Base-by-base conservation (phyloP, 257 asterid species). In the Rubia yunnanensis region DNA sequence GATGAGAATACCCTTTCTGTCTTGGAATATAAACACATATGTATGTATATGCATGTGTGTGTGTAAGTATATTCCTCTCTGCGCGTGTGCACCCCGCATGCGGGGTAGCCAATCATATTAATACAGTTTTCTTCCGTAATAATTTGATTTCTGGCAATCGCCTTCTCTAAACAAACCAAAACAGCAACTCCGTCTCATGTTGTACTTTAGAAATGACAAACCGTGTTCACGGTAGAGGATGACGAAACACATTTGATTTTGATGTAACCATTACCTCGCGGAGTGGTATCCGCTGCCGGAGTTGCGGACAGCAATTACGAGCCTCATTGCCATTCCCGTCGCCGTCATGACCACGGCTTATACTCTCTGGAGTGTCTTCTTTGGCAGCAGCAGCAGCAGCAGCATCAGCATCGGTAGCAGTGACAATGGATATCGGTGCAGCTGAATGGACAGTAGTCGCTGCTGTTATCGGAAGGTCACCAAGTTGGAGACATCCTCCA, bases 261-360 rank as follows among this genome's bases (percentile, higher is more conserved):
- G 50, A 44, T 44, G 50, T 44, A 15, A 15, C 4, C 15, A 4
- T 44, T 58, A 72, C 76, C 76, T 72, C 76, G 15, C 58, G 66
- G 27, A 48, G 34, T 34, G 62, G 67, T 23, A 72, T 72, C 50
- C 76, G 61, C 5, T 20, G 67, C 35, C 60, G 23, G 34, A 59
- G 26, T 35, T 48, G 62, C 3, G 38, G 55, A 15, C 26, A 57
- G 36, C 58, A 20, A 7, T 13, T 58, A 14, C 20, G 26, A 22
- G 23, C 20, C 10, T 55, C 26, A 57, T 15, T 28, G 32, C 10
- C 39, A 28, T 26, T 15, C 18, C 18, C 63, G 8, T 24, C 63
- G 17, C 8, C 24, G 10, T 17, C 41, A 6, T 58, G 2, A 15
- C 26, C 10, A 5, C 34, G 15, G 20, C 9, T 7, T 55, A 3